phyloP scores from a whole-genome alignment of 805 yeast genomes.

The Candida xiaguanensis region DNA sequence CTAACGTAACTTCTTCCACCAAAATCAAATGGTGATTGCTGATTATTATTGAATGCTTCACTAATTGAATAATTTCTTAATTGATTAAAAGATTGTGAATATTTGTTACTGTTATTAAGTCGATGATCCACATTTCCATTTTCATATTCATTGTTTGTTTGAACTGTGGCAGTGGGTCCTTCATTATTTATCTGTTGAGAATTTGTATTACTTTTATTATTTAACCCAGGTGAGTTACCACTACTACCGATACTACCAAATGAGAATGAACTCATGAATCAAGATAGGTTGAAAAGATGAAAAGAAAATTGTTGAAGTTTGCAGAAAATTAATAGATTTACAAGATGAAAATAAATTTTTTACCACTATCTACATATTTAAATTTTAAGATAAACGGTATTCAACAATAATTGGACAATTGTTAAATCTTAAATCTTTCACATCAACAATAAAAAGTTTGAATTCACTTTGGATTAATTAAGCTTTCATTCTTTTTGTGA shows the following conservation, averaged over 20 bases:
- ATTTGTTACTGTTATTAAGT: not conserved
- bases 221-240: not conserved
- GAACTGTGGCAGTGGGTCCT: not conserved
- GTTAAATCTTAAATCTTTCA: no score
- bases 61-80: constrained; percentile 12
- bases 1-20: constrained; percentile 42
- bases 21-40: constrained; percentile 31
- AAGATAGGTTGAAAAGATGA: not conserved
- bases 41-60: constrained; percentile 17
- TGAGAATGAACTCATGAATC: constrained; percentile 5
- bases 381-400: no score
- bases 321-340: not conserved
- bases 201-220: not conserved
- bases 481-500: no score
- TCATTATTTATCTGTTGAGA: not conserved
- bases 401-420: no score
- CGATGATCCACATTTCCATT: not conserved
- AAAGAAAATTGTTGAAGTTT: not conserved
- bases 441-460: no score
- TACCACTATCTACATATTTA: not conserved
- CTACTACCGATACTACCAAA: not conserved
- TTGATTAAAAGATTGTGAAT: not conserved
- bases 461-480: no score
- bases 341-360: not conserved
- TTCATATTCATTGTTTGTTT: not conserved